Conservation (phyloP, 441 rosid genomes). For the Arabidopsis hybrid region DNA sequence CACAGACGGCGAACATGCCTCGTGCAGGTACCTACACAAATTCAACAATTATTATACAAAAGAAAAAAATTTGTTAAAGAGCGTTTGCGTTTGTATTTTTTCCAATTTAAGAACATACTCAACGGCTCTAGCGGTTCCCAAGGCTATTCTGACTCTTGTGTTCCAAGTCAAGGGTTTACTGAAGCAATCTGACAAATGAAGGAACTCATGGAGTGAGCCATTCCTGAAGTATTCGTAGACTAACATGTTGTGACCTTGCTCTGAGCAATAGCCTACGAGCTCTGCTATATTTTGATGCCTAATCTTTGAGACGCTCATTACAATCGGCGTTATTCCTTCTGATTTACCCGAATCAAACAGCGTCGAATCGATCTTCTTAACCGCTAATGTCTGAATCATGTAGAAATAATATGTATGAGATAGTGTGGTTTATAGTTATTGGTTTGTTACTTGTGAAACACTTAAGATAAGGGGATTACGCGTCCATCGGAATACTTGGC, state of each 20-base stretch:
- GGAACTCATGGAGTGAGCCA: conserved; percentile 90
- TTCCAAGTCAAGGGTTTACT: conserved; percentile 97
- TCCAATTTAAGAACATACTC: conserved; percentile 58
- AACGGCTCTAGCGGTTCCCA: conserved; percentile 83
- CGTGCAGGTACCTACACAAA: conserved; percentile 85
- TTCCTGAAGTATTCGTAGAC: conserved; percentile 78
- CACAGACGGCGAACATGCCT: conserved; percentile 79
- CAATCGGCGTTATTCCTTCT: conserved; percentile 65
- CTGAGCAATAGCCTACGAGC: conserved; percentile 82
- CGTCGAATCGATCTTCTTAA: conserved; percentile 83
- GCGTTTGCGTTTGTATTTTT: conserved; percentile 2
- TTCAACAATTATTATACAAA: background rate
- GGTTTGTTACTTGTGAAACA: background rate
- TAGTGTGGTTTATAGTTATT: background rate
- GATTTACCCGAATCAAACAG: conserved; percentile 52
- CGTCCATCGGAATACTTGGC: conserved; percentile 82
- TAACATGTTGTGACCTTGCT: conserved; percentile 81
- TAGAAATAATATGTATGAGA: conserved; percentile 6
- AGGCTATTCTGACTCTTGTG: conserved; percentile 86
- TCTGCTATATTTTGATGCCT: conserved; percentile 86
- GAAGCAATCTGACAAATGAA: conserved; percentile 82
- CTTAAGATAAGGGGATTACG: conserved; percentile 44
- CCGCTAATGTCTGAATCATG: conserved; percentile 72
- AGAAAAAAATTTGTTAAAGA: background rate
- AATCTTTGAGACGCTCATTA: conserved; percentile 67